A percentile compares a stretch with the other conserved stretches of the same genome.
These are phyloP conservation scores for Debaryomycetaceae sp. DNA, from an alignment of 1,139 yeast genomes.

Conservation along the genomic window DNA sequence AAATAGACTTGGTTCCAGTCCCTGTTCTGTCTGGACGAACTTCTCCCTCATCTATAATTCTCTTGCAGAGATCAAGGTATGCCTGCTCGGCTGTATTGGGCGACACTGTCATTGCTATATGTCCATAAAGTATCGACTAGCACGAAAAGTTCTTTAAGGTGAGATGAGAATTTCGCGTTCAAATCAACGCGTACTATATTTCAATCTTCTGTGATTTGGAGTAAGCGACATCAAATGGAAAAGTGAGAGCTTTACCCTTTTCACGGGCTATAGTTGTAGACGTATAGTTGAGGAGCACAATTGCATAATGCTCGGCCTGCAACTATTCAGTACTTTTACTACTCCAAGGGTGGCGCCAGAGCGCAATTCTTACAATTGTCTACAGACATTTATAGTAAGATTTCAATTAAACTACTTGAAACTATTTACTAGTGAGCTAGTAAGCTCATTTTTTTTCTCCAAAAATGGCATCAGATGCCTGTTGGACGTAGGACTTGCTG, in stretches of 20 bases:
- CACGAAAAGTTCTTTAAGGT: neutral
- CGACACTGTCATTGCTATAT: slow-evolving; percentile 22
- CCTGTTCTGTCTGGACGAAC: slow-evolving; percentile 94
- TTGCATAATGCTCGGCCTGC: too few relatives aligned
- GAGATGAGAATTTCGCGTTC: neutral
- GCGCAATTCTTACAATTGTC: too few relatives aligned
- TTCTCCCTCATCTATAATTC: slow-evolving; percentile 82
- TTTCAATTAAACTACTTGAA: too few relatives aligned
- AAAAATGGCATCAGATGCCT: slow-evolving; percentile 39
- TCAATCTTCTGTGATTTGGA: too few relatives aligned
- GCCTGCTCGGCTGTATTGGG: slow-evolving; percentile 66
- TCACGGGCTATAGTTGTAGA: too few relatives aligned
- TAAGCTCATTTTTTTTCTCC: slow-evolving; percentile 17
- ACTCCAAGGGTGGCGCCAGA: too few relatives aligned
- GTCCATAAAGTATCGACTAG: neutral
- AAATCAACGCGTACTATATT: neutral
- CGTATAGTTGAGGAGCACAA: too few relatives aligned
- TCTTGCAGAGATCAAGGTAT: slow-evolving; percentile 74
- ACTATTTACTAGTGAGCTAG: too few relatives aligned
- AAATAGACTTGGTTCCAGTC: slow-evolving; percentile 85
- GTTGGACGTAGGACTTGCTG: slow-evolving; percentile 39
- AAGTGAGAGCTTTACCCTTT: too few relatives aligned
- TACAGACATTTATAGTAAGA: too few relatives aligned
- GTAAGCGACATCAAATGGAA: neutral
- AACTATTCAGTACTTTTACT: too few relatives aligned